phyloP scores from a whole-genome alignment of 2,329 filamentous ascomycete genomes.

The Chrysosporium keratinophilum region DNA sequence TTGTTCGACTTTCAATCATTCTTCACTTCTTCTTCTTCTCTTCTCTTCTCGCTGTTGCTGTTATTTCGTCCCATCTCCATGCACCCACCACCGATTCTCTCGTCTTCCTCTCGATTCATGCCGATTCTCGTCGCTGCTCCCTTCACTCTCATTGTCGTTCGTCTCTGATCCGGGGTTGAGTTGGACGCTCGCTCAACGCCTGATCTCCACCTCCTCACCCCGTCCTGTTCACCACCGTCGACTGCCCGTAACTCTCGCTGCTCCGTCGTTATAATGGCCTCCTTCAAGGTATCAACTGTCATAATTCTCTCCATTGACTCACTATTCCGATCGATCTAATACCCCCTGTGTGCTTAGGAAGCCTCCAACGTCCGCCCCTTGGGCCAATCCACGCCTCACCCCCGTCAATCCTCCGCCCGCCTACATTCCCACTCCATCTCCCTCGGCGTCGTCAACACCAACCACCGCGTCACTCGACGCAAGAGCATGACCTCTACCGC shows the following conservation, averaged over 20 bases:
- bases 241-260: neutral
- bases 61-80: neutral
- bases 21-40: neutral
- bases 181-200: too few relatives aligned
- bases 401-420: slow-evolving; percentile 57
- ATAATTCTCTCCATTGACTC: neutral
- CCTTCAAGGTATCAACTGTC: slow-evolving; percentile 6
- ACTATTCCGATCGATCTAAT: neutral
- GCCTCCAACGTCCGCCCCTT: slow-evolving; percentile 49
- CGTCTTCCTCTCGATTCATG: neutral
- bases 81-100: neutral
- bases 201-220: neutral
- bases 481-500: slow-evolving; percentile 78
- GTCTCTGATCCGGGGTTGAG: neutral
- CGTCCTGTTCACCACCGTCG: neutral
- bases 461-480: slow-evolving; percentile 77
- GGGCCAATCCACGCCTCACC: slow-evolving; percentile 51
- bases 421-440: slow-evolving; percentile 67
- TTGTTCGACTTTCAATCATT: neutral
- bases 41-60: neutral
- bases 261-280: slow-evolving; percentile 3
- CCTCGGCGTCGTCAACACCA: slow-evolving; percentile 63
- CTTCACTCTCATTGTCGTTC: neutral
- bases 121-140: neutral
- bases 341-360: slow-evolving; percentile 16